A percentile compares a stretch with the other conserved stretches of the same genome.
These are phyloP conservation scores for Stereocaulon alpinum DNA, from an alignment of 495 filamentous ascomycete species.

Conservation along the genomic window DNA sequence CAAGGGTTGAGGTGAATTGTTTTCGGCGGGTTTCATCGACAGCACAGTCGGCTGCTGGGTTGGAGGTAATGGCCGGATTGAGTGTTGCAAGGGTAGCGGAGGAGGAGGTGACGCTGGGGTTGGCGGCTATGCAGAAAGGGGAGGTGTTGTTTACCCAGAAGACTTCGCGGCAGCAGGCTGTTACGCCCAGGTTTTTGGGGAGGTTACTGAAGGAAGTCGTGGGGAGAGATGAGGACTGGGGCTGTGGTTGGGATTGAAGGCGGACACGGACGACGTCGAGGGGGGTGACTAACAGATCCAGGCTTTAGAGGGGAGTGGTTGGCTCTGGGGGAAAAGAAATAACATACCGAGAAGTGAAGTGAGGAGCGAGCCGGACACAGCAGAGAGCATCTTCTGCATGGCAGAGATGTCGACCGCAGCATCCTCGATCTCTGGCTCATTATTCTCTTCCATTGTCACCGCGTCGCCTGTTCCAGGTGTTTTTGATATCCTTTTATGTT, in stretches of 20 bases:
- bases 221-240: constrained; percentile 32
- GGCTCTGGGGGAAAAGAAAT: not conserved
- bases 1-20: constrained; percentile 81
- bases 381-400: constrained; percentile 86
- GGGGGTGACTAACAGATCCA: constrained; percentile 60
- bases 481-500: constrained; percentile 32
- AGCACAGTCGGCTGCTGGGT: constrained; percentile 55
- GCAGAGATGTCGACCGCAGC: constrained; percentile 56
- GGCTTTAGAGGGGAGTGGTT: constrained; percentile 6
- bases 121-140: constrained; percentile 63
- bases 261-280: constrained; percentile 95
- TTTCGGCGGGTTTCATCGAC: constrained; percentile 74
- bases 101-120: constrained; percentile 22
- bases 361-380: constrained; percentile 77
- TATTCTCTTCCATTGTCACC: constrained; percentile 10
- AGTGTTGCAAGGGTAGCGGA: constrained; percentile 25
- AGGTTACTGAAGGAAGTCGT: constrained; percentile 50
- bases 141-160: constrained; percentile 89
- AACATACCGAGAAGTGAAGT: constrained; percentile 76
- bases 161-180: constrained; percentile 90
- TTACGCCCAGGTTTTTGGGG: constrained; percentile 75
- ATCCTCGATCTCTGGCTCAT: constrained; percentile 11
- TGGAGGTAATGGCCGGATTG: constrained; percentile 29
- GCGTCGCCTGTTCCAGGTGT: not conserved
- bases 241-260: constrained; percentile 80